Percentiles rank a stretch among this genome's conserved stretches.
phyloP scores from a whole-genome alignment of 768 basidiomycete species.

The Collybiopsis confluens region DNA sequence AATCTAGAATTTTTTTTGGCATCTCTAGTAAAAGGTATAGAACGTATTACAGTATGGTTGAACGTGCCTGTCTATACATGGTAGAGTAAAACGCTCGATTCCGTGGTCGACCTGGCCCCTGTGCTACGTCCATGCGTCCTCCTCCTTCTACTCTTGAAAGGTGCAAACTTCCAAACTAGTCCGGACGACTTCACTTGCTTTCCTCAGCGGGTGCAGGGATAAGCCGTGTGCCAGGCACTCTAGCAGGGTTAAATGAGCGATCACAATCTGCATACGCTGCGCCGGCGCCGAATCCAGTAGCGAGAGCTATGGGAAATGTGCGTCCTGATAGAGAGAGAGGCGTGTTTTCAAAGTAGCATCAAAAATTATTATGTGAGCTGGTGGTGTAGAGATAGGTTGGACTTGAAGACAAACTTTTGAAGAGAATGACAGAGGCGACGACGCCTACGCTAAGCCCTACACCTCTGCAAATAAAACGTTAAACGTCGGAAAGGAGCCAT shows the following conservation, averaged over 20 bases:
- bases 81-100: too few relatives aligned
- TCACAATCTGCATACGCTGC: constrained; percentile 91
- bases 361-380: not conserved
- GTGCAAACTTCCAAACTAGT: too few relatives aligned
- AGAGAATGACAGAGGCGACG: constrained; percentile 84
- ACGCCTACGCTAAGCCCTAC: constrained; percentile 89
- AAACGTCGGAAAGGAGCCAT: not conserved
- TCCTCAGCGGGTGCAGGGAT: constrained; percentile 31
- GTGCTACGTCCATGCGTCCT: too few relatives aligned
- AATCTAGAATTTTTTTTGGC: too few relatives aligned
- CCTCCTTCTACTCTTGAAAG: too few relatives aligned
- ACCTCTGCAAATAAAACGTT: constrained; percentile 45
- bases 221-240: constrained; percentile 80
- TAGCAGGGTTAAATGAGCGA: constrained; percentile 87
- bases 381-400: constrained; percentile 1
- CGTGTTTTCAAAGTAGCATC: constrained; percentile 6
- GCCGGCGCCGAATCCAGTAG: constrained; percentile 84
- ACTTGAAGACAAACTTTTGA: constrained; percentile 71
- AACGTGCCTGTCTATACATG: too few relatives aligned
- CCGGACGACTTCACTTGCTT: not conserved
- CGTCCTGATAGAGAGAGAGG: constrained; percentile 57
- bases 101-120: too few relatives aligned
- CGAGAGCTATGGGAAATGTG: constrained; percentile 85
- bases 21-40: too few relatives aligned
- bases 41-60: too few relatives aligned